Percentiles rank a stretch among this genome's conserved stretches.
phyloP scores from a whole-genome alignment of 1,284 basidiomycete genomes.

The Serendipita sp. region DNA sequence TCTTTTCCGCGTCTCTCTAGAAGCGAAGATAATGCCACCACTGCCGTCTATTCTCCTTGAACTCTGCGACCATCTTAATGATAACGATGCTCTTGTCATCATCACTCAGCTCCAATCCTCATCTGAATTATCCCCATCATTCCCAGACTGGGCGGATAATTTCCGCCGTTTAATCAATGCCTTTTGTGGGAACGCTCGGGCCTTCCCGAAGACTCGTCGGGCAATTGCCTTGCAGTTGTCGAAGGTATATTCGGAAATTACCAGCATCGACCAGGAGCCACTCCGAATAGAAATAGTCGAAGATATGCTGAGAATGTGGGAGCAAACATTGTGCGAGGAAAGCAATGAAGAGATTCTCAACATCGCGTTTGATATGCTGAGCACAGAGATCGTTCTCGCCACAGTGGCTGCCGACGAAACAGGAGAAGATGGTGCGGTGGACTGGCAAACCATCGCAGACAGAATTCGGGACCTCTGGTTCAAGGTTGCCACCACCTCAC shows the following conservation, averaged over 20 bases:
- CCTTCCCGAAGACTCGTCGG: not conserved
- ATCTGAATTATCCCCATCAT: slow-evolving; percentile 52
- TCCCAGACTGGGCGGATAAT: slow-evolving; percentile 49
- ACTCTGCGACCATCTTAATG: slow-evolving; percentile 47
- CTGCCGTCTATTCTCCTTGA: slow-evolving; percentile 47
- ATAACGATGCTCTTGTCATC: slow-evolving; percentile 32
- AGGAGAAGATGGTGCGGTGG: not conserved
- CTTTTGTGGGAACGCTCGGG: slow-evolving; percentile 3
- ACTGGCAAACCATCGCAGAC: not conserved
- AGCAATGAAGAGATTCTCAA: slow-evolving; percentile 18
- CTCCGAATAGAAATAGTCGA: slow-evolving; percentile 39
- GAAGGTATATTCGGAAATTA: slow-evolving; percentile 28
- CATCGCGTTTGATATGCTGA: not conserved
- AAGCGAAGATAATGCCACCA: slow-evolving; percentile 36
- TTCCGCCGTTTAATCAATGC: slow-evolving; percentile 38
- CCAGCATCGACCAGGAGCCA: slow-evolving; percentile 31
- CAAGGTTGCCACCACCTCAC: not conserved
- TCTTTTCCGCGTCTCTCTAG: slow-evolving; percentile 46
- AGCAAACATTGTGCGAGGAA: slow-evolving; percentile 20
- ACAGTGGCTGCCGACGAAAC: not conserved
- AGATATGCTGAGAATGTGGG: slow-evolving; percentile 39
- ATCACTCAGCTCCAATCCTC: slow-evolving; percentile 43
- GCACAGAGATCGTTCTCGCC: not conserved
- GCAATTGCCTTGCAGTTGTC: no score
- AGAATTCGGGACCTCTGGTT: not conserved